Percentiles rank a stretch among this genome's conserved stretches.
Conservation (phyloP, 257 asterid genomes). For the Lycium barbarum region DNA sequence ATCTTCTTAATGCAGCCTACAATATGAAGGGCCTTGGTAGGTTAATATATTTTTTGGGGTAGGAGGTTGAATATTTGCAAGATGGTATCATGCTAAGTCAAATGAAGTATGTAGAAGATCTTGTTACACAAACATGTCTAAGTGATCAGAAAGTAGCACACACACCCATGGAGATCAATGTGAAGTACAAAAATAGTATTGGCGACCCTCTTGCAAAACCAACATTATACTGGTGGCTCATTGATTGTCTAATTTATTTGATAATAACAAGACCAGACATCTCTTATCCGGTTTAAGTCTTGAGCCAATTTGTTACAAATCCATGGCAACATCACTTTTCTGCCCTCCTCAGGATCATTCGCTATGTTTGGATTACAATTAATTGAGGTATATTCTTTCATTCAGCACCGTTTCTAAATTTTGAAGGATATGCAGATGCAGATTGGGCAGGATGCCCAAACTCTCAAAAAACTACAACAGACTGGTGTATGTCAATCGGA, state of each 20-base stretch:
- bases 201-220: neutral
- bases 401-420: neutral
- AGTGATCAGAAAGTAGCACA: neutral
- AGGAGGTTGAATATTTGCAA: neutral
- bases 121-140: neutral
- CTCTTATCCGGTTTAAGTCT: neutral
- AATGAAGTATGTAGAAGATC: neutral
- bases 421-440: neutral
- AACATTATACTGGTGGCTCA: neutral
- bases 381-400: neutral
- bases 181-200: neutral
- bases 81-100: neutral
- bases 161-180: neutral
- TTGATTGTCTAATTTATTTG: neutral
- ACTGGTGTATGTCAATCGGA: no score
- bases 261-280: neutral
- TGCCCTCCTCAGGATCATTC: neutral
- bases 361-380: neutral
- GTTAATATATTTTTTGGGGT: neutral
- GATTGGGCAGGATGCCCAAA: neutral
- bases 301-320: neutral
- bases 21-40: neutral
- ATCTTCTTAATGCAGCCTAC: neutral
- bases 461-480: neutral
- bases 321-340: neutral